Evolutionary conservation across 495 filamentous ascomycete species (phyloP).

Genomic region (Penicillium subrubescens): DNA sequence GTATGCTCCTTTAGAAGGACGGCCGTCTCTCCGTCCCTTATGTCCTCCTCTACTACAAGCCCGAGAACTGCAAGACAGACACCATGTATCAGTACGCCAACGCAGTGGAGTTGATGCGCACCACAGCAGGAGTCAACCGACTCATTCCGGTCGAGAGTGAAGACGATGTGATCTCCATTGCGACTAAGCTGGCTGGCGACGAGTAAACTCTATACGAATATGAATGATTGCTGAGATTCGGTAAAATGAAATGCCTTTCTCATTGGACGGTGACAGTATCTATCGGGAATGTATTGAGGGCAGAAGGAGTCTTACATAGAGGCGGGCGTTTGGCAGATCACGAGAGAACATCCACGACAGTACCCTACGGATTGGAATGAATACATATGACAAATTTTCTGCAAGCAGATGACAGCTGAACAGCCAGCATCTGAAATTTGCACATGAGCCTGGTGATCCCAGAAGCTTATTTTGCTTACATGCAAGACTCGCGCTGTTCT

Average conservation of each 20-base stretch:
- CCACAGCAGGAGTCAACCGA: constrained; percentile 78
- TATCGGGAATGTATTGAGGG: constrained; percentile 5
- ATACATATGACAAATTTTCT: not conserved
- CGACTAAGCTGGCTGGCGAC: constrained; percentile 61
- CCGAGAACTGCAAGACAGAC: constrained; percentile 81
- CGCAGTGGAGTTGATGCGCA: constrained; percentile 92
- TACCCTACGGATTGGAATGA: not conserved
- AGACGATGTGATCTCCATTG: constrained; percentile 77
- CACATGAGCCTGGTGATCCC: not conserved
- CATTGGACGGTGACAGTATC: constrained; percentile 4
- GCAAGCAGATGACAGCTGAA: not conserved
- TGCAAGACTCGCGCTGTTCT: not conserved
- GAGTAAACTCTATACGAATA: constrained; percentile 25
- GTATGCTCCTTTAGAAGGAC: constrained; percentile 45
- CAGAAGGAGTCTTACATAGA: constrained; percentile 15
- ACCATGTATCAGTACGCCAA: constrained; percentile 89
- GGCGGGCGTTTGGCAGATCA: constrained; percentile 12
- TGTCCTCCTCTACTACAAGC: constrained; percentile 90
- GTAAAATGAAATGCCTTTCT: not conserved
- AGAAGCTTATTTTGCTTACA: not conserved
- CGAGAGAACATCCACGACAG: not conserved
- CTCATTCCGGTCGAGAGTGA: constrained; percentile 77
- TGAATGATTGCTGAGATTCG: not conserved
- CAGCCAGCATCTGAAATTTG: not conserved
- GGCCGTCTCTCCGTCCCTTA: constrained; percentile 76